A percentile compares a stretch with the other conserved stretches of the same genome.
Evolutionary conservation across 768 basidiomycete genomes (phyloP).

Genomic region (Ramaria sp.): DNA sequence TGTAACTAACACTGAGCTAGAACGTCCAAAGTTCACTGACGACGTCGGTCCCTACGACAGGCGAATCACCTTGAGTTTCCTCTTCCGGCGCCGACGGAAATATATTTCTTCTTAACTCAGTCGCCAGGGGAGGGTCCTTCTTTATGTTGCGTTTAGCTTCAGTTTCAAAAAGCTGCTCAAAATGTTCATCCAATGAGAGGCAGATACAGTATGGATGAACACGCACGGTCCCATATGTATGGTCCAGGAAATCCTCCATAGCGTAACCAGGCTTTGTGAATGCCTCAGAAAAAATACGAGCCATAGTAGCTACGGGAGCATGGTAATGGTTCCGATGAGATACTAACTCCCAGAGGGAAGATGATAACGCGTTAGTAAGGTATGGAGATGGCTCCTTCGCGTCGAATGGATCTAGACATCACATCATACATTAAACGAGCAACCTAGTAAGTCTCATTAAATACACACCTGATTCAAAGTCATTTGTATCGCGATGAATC

Average conservation of each 20-base stretch:
- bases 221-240: constrained; percentile 75
- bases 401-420: constrained; percentile 55
- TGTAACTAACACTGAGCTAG: background rate
- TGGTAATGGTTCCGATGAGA: constrained; percentile 78
- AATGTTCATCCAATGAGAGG: constrained; percentile 6
- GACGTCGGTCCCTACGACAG: constrained; percentile 22
- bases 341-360: constrained; percentile 88
- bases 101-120: constrained; percentile 15
- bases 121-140: constrained; percentile 52
- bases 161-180: constrained; percentile 69
- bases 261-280: constrained; percentile 87
- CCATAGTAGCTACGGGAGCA: constrained; percentile 74
- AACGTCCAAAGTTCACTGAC: constrained; percentile 41
- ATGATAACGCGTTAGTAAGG: constrained; percentile 68
- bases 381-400: constrained; percentile 59
- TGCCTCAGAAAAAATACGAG: constrained; percentile 76
- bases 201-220: background rate
- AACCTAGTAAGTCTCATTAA: background rate
- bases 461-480: constrained; percentile 10
- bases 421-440: background rate
- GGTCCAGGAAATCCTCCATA: constrained; percentile 95
- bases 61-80: background rate
- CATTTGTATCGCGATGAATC: constrained; percentile 56
- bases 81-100: constrained; percentile 25
- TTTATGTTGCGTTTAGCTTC: constrained; percentile 73